phyloP scores from a whole-genome alignment of 495 filamentous ascomycete genomes.

The Lepraria neglecta region DNA sequence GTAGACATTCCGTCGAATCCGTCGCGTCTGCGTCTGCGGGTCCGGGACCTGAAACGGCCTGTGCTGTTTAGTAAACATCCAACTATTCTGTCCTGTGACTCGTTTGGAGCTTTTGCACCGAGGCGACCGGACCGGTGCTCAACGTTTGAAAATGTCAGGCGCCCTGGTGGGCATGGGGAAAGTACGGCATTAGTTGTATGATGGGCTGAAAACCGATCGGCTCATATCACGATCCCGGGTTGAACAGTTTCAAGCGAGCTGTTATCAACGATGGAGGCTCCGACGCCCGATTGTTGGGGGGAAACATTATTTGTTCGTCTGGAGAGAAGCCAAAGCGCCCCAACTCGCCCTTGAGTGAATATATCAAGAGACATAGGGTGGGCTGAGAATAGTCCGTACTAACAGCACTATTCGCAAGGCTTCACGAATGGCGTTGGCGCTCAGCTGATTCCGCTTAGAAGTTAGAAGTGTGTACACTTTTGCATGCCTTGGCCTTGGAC shows the following conservation, averaged over 20 bases:
- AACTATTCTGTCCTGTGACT: background rate
- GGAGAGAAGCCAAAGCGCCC: background rate
- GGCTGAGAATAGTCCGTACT: background rate
- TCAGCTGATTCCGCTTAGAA: background rate
- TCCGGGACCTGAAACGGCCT: slow-evolving; percentile 1
- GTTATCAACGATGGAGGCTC: background rate
- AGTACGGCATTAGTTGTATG: background rate
- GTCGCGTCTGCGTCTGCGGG: slow-evolving; percentile 15
- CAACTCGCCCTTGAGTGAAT: background rate
- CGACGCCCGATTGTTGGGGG: background rate
- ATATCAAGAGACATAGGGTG: background rate
- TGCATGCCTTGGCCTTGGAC: background rate
- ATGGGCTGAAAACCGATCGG: background rate
- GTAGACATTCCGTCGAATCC: slow-evolving; percentile 7
- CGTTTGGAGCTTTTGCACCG: background rate
- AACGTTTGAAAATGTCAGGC: background rate
- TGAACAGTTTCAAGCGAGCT: background rate
- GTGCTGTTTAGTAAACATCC: background rate
- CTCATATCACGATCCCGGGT: background rate
- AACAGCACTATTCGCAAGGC: background rate
- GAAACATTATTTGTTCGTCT: slow-evolving; percentile 8
- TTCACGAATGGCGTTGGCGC: background rate
- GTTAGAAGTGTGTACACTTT: background rate
- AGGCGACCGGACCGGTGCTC: slow-evolving; percentile 14
- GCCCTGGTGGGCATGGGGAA: background rate